Conservation (phyloP, 495 filamentous ascomycete species). For the Penicillium soppii region DNA sequence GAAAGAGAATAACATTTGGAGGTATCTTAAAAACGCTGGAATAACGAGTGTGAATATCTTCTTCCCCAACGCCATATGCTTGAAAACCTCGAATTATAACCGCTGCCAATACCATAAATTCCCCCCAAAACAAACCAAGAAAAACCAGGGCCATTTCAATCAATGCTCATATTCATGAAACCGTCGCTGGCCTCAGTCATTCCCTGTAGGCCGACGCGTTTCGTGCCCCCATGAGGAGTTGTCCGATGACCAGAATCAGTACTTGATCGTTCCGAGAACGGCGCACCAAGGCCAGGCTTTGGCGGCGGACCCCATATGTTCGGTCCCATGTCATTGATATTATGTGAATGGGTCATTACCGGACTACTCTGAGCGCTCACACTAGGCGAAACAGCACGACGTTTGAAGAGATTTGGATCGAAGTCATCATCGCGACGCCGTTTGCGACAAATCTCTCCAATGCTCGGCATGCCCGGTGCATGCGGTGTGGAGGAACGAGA, state of each 20-base stretch:
- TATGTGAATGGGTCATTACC: slow-evolving; percentile 75
- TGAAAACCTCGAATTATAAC: not conserved
- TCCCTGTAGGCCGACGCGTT: slow-evolving; percentile 85
- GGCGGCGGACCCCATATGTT: slow-evolving; percentile 67
- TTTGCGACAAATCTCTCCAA: slow-evolving; percentile 73
- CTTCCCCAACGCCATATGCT: slow-evolving; percentile 17
- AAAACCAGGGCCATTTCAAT: slow-evolving; percentile 48
- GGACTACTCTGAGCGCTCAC: slow-evolving; percentile 90
- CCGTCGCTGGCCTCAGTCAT: slow-evolving; percentile 96
- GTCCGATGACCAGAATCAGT: slow-evolving; percentile 42
- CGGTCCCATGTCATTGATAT: slow-evolving; percentile 64
- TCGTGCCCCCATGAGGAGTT: slow-evolving; percentile 46
- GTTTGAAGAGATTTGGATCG: slow-evolving; percentile 85
- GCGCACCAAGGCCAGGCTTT: slow-evolving; percentile 53
- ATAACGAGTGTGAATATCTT: slow-evolving; percentile 7
- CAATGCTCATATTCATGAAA: slow-evolving; percentile 97
- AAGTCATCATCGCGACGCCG: slow-evolving; percentile 88
- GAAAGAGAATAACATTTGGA: no score
- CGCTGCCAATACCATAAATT: not conserved
- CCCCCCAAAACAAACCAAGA: not conserved
- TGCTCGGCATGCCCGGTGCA: slow-evolving; percentile 39
- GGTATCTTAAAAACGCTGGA: slow-evolving; percentile 12
- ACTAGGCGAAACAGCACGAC: slow-evolving; percentile 88
- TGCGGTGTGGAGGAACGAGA: slow-evolving; percentile 55
- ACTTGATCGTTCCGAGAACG: slow-evolving; percentile 50